A percentile compares a stretch with the other conserved stretches of the same genome.
Conservation (phyloP, 2,329 filamentous ascomycete species). For the Plectosphaerella cucumerina region DNA sequence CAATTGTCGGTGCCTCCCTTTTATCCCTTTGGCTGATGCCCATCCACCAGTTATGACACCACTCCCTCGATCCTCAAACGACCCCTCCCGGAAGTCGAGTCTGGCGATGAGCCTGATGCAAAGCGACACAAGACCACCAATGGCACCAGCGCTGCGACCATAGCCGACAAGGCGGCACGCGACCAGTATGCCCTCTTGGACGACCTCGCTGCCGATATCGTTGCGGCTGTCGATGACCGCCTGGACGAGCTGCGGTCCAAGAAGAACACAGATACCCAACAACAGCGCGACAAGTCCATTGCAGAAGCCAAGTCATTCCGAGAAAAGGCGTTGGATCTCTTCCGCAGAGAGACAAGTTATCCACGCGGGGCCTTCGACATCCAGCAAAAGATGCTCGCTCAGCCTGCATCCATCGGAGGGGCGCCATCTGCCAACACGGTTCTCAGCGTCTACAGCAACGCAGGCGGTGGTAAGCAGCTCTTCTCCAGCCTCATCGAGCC, state of each 20-base stretch:
- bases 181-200: slow-evolving; percentile 57
- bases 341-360: slow-evolving; percentile 56
- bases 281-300: not conserved
- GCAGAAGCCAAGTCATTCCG: slow-evolving; percentile 40
- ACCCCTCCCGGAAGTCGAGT: slow-evolving; percentile 38
- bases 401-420: slow-evolving; percentile 25
- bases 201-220: slow-evolving; percentile 58
- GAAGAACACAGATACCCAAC: not conserved
- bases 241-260: slow-evolving; percentile 40
- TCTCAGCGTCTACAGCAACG: slow-evolving; percentile 73
- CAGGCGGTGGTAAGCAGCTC: slow-evolving; percentile 69
- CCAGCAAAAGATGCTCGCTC: slow-evolving; percentile 30
- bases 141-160: slow-evolving; percentile 31
- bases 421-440: slow-evolving; percentile 43
- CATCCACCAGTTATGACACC: slow-evolving; percentile 46
- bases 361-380: slow-evolving; percentile 30
- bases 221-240: slow-evolving; percentile 41
- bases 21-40: not conserved
- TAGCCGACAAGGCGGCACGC: slow-evolving; percentile 49
- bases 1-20: not conserved
- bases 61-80: slow-evolving; percentile 52
- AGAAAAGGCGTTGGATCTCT: slow-evolving; percentile 57
- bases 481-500: slow-evolving; percentile 75
- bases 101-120: slow-evolving; percentile 47
- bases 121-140: slow-evolving; percentile 59